Evolutionary conservation across 2,329 filamentous ascomycete genomes (phyloP), one percentile per base, ranked within the genome.

Genomic region (Colletotrichum melonis): DNA sequence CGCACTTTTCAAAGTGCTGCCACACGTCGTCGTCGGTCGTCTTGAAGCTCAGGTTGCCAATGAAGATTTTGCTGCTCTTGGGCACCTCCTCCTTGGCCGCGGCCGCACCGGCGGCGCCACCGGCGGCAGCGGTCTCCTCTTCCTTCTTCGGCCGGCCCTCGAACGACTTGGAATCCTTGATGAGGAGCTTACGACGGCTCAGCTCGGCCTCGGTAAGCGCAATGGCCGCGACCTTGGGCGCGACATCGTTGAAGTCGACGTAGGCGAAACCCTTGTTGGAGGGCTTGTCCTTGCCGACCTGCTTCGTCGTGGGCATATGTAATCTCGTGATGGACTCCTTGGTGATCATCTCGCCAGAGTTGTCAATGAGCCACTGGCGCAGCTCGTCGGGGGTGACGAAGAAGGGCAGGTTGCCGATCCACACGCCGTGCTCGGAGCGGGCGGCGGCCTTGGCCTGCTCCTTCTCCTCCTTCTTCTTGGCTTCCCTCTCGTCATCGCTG

Each of bases 351-450:
- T 91, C 92, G 62, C 92, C 91, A 7, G 91, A 92, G 80, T 92
- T 90, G 49, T 92, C 89, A 42, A 92, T 89, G n/a, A 99, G 85
- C 88, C 97, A 98, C 74, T 89, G 89, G 78, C 92, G 92, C 62
- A 99, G 85, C 75, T 95, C 92, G 14, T 90, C 86, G 72, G 93
- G 91, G 57, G 93, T 97, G 54, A 93, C 87, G 59, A 90, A 91
- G 87, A 96, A 99, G n/a, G 93, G 91, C 75, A 99, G 85, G 83
- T 99, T 99, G 78, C 97, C 97, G 78, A 99, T 94, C 97, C 97
- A 99, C 76, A 99, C 91, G 75, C 95, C 94, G 82, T 95, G 92
- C 22, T 94, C 91, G 11, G 95, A 97, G 73, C 94, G 92, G 77
- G 87, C 84, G 9, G 67, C 69, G 24, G 75, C 67, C 67, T 88